Evolutionary conservation across 163 green algal species (phyloP).

Genomic region (Chloromonas sp.): DNA sequence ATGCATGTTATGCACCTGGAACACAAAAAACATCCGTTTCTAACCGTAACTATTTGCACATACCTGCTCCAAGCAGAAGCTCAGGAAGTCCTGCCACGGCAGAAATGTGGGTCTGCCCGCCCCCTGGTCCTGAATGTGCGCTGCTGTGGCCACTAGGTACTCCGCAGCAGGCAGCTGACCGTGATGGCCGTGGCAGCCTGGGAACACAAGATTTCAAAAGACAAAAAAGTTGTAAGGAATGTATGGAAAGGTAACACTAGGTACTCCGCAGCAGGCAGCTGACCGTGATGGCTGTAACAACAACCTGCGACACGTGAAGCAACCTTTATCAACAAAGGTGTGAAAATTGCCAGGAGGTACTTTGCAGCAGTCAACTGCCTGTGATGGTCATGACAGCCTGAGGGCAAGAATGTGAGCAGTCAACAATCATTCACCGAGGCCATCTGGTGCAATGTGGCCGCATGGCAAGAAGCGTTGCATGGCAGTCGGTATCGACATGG

Average conservation of each 20-base stretch:
- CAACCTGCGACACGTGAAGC: not conserved
- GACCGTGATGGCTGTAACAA: conserved; percentile 46
- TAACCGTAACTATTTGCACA: no score
- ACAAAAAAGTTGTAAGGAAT: not conserved
- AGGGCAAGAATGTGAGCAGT: no score
- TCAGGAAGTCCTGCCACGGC: conserved; percentile 35
- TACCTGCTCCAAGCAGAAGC: conserved; percentile 38
- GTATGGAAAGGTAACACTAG: conserved; percentile 20
- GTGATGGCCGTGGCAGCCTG: conserved; percentile 46
- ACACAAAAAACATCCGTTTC: no score
- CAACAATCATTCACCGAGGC: no score
- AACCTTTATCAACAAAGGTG: not conserved
- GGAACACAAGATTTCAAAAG: not conserved
- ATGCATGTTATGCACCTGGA: no score
- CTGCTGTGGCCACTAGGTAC: conserved; percentile 50
- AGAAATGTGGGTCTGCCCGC: conserved; percentile 33
- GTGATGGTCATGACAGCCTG: no score
- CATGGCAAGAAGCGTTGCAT: conserved; percentile 12
- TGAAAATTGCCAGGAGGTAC: conserved; percentile 35
- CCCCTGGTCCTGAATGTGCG: conserved; percentile 19
- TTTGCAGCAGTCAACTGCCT: conserved; percentile 41
- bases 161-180: conserved; percentile 47
- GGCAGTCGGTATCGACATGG: conserved; percentile 49
- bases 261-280: conserved; percentile 50
- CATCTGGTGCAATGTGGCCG: no score